A percentile compares a stretch with the other conserved stretches of the same genome.
Conservation (phyloP, 225 moss, liverwort and hornwort species). For the Physcomitrium patens region DNA sequence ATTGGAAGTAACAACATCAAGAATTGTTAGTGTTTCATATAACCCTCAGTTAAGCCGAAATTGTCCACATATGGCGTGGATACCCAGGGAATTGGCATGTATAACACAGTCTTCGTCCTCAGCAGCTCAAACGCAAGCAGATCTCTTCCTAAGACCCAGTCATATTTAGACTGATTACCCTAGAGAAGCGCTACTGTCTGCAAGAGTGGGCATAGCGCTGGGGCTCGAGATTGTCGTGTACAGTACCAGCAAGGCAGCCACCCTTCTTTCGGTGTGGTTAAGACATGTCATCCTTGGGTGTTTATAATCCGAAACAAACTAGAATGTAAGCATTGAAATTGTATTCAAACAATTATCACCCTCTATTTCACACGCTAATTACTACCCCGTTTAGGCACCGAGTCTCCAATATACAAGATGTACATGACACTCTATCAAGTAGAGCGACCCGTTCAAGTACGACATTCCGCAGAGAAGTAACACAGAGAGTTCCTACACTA, state of each 20-base stretch:
- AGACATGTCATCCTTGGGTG: slow-evolving; percentile 42
- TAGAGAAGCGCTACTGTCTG: slow-evolving; percentile 5
- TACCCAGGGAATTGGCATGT: not conserved
- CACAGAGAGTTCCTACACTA: no score
- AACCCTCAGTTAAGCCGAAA: slow-evolving; percentile 33
- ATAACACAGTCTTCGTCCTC: not conserved
- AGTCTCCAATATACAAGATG: no score
- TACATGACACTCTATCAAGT: no score
- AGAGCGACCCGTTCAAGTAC: no score
- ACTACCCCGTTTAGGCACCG: no score
- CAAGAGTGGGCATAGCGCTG: not conserved
- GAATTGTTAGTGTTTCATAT: no score
- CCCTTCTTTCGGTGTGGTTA: slow-evolving; percentile 49
- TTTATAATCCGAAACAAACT: no score
- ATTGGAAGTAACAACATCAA: no score
- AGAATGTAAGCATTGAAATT: no score
- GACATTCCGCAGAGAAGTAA: no score
- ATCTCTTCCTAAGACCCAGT: slow-evolving; percentile 33
- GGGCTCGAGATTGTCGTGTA: not conserved
- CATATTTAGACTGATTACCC: slow-evolving; percentile 25
- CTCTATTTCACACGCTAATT: no score
- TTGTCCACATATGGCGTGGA: slow-evolving; percentile 40
- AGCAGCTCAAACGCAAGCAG: not conserved
- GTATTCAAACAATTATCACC: no score
- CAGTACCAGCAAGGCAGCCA: slow-evolving; percentile 7